These are phyloP conservation scores for Aethionema arabicum DNA, from an alignment of 345 rosid genomes.

Conservation along the genomic window DNA sequence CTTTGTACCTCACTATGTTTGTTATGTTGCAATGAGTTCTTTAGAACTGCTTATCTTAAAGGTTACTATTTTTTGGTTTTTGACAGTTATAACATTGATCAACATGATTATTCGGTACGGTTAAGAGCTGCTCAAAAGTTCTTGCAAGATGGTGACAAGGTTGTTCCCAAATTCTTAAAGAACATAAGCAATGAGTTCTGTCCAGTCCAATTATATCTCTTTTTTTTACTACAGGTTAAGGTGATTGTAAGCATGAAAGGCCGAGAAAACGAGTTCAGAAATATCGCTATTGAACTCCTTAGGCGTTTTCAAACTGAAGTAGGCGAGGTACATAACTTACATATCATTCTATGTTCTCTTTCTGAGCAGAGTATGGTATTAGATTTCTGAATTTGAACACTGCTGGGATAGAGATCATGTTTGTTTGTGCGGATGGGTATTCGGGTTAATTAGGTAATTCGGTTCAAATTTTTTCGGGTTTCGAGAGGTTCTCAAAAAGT, in stretches of 20 bases:
- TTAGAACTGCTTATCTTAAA: background rate
- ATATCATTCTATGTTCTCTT: slow-evolving; percentile 7
- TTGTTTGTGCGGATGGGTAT: too few relatives aligned
- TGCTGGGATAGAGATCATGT: background rate
- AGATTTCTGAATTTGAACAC: background rate
- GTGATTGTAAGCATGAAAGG: slow-evolving; percentile 89
- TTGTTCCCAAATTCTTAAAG: slow-evolving; percentile 29
- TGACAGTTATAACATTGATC: slow-evolving; percentile 84
- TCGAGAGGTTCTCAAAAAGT: too few relatives aligned
- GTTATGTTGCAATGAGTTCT: slow-evolving; percentile 2
- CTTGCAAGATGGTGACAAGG: slow-evolving; percentile 94
- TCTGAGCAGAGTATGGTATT: background rate
- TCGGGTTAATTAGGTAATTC: too few relatives aligned
- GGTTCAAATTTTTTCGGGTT: too few relatives aligned
- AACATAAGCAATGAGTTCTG: background rate
- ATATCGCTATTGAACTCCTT: slow-evolving; percentile 80
- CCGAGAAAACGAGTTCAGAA: slow-evolving; percentile 87
- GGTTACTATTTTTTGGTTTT: slow-evolving; percentile 14
- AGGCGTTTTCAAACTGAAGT: slow-evolving; percentile 80
- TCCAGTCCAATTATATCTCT: slow-evolving; percentile 1
- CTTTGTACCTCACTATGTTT: background rate
- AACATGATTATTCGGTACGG: slow-evolving; percentile 88
- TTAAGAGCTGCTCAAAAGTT: slow-evolving; percentile 81
- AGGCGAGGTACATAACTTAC: slow-evolving; percentile 63
- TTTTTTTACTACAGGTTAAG: slow-evolving; percentile 64